Conservation (phyloP, 495 filamentous ascomycete genomes). For the Xylaria curta region DNA sequence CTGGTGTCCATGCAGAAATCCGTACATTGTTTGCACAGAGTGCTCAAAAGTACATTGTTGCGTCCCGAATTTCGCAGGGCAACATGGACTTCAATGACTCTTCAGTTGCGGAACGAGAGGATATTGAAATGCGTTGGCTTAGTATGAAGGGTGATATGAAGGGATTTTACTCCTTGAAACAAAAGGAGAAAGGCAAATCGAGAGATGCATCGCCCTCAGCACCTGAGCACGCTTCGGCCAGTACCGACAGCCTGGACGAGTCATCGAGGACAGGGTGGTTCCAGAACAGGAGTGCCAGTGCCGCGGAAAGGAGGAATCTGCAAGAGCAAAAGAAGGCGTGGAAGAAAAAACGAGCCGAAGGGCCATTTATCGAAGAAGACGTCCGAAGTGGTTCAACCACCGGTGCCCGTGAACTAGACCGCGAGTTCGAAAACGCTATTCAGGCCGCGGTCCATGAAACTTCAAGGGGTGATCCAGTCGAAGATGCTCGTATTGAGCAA, state of each 20-base stretch:
- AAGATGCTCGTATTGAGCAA: constrained; percentile 70
- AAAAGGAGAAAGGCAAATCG: constrained; percentile 45
- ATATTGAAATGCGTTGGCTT: constrained; percentile 66
- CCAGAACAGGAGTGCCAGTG: constrained; percentile 45
- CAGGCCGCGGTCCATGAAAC: constrained; percentile 69
- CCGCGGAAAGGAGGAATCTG: constrained; percentile 55
- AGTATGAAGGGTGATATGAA: constrained; percentile 59
- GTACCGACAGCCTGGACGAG: constrained; percentile 29
- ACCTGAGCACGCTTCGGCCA: constrained; percentile 24
- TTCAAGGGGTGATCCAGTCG: constrained; percentile 67
- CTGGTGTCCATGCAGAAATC: constrained; percentile 77
- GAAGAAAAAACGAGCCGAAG: constrained; percentile 38
- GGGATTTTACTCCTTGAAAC: constrained; percentile 46
- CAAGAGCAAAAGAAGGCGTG: constrained; percentile 53
- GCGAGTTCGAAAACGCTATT: constrained; percentile 74
- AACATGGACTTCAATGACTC: constrained; percentile 62
- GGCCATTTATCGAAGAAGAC: constrained; percentile 42
- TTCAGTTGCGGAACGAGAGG: constrained; percentile 59
- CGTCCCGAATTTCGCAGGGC: constrained; percentile 74
- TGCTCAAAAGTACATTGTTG: constrained; percentile 73
- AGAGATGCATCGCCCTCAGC: constrained; percentile 30
- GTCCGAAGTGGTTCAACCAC: constrained; percentile 16
- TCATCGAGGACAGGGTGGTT: constrained; percentile 47
- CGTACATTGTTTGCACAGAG: constrained; percentile 66
- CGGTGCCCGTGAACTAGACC: constrained; percentile 40